Conservation (phyloP, 2,329 filamentous ascomycete genomes). For the Aureobasidium subglaciale region DNA sequence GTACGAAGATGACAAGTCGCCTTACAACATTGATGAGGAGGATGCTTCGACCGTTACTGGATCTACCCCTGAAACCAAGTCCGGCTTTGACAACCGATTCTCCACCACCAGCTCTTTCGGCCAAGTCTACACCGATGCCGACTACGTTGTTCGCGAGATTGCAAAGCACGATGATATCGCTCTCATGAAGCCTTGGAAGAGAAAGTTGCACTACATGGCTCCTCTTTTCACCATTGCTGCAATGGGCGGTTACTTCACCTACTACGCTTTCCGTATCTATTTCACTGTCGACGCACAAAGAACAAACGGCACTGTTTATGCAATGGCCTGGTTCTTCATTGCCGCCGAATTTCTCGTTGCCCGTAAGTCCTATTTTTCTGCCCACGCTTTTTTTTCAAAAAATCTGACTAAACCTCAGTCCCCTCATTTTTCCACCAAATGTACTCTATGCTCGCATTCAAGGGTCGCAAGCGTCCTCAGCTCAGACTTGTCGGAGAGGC, state of each 20-base stretch:
- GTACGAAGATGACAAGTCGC: conserved; percentile 12
- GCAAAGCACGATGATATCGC: conserved; percentile 15
- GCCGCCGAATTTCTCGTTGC: conserved; percentile 13
- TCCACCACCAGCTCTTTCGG: conserved; percentile 14
- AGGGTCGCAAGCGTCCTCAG: conserved; percentile 15
- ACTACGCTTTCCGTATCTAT: conserved; percentile 16
- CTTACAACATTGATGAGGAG: conserved; percentile 4
- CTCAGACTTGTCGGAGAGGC: conserved; percentile 21
- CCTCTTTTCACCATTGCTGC: conserved; percentile 13
- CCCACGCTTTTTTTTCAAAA: background rate
- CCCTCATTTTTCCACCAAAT: conserved; percentile 78
- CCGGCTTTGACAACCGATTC: conserved; percentile 13
- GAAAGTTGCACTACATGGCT: conserved; percentile 15
- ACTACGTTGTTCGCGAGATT: conserved; percentile 12
- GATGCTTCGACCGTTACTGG: conserved; percentile 10
- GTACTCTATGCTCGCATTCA: conserved; percentile 42
- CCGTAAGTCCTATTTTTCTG: background rate
- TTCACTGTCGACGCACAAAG: conserved; percentile 14
- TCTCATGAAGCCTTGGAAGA: conserved; percentile 12
- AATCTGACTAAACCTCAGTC: conserved; percentile 37
- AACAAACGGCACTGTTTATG: background rate
- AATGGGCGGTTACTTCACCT: conserved; percentile 10
- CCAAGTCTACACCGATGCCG: conserved; percentile 8
- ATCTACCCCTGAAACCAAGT: conserved; percentile 13
- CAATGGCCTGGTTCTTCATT: conserved; percentile 15